These are phyloP conservation scores for Beauveria sp. DNA, from an alignment of 2,329 filamentous ascomycete genomes.

Conservation along the genomic window DNA sequence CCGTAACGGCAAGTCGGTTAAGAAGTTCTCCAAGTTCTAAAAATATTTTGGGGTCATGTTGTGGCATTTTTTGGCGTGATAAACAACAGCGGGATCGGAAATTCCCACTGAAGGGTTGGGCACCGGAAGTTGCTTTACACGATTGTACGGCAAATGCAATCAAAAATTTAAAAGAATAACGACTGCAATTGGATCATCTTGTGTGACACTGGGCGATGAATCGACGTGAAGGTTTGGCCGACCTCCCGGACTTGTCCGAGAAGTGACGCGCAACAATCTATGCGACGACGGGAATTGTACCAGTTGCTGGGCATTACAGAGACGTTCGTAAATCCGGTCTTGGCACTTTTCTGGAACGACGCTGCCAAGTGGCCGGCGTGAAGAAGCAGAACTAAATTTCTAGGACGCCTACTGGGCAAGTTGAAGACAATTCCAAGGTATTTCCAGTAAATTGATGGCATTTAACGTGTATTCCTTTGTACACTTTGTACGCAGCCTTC, in stretches of 20 bases:
- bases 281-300: neutral
- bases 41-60: constrained; percentile 30
- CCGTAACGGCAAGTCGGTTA: constrained; percentile 93
- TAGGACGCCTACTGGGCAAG: neutral
- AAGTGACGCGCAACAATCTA: neutral
- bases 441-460: neutral
- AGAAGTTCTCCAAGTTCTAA: constrained; percentile 99
- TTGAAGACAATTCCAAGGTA: neutral
- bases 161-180: constrained; percentile 33
- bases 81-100: constrained; percentile 32
- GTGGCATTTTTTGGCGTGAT: constrained; percentile 50
- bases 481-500: too few relatives aligned
- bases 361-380: neutral
- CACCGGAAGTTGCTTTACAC: constrained; percentile 34
- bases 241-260: too few relatives aligned
- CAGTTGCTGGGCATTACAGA: neutral
- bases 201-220: neutral
- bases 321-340: neutral
- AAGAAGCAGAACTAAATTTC: neutral
- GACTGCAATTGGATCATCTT: constrained; percentile 23
- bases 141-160: constrained; percentile 40
- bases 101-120: constrained; percentile 32
- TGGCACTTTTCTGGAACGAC: neutral
- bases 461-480: too few relatives aligned
- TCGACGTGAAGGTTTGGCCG: neutral